Percentiles rank a stretch among this genome's conserved stretches.
These are phyloP conservation scores for Aspergillus tanneri DNA, from an alignment of 2,329 filamentous ascomycete species.

Conservation along the genomic window DNA sequence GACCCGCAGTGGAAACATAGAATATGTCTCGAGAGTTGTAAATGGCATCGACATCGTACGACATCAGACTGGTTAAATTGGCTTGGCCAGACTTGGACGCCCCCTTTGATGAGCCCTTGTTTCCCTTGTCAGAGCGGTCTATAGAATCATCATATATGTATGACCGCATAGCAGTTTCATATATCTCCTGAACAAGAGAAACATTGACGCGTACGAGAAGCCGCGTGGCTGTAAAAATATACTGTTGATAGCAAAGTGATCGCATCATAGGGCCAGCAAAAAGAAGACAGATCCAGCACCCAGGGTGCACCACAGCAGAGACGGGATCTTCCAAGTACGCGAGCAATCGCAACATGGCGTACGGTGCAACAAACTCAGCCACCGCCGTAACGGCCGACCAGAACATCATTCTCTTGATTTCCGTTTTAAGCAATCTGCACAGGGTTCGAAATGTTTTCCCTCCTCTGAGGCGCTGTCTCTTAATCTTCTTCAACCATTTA, in stretches of 20 bases:
- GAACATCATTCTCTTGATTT: conserved; percentile 28
- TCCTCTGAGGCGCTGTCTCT: conserved; percentile 24
- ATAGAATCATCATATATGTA: conserved; percentile 52
- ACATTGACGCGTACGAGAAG: conserved; percentile 57
- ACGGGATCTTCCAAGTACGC: conserved; percentile 51
- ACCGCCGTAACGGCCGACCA: conserved; percentile 26
- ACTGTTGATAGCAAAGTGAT: conserved; percentile 56
- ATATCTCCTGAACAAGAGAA: conserved; percentile 59
- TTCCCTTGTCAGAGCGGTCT: conserved; percentile 3
- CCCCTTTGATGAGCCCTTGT: conserved; percentile 18
- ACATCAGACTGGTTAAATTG: conserved; percentile 59
- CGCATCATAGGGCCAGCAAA: conserved; percentile 53
- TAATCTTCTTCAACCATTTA: conserved; percentile 28
- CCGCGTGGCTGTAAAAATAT: conserved; percentile 59
- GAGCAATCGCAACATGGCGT: conserved; percentile 55
- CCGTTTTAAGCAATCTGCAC: conserved; percentile 23
- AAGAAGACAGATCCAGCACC: conserved; percentile 56
- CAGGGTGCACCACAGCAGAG: conserved; percentile 49
- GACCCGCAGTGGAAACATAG: conserved; percentile 47
- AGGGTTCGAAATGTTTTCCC: conserved; percentile 30
- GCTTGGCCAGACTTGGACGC: conserved; percentile 46
- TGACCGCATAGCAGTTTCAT: conserved; percentile 55
- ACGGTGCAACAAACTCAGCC: conserved; percentile 54
- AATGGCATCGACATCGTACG: conserved; percentile 58
- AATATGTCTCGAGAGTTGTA: conserved; percentile 54